Evolutionary conservation across 2,329 filamentous ascomycete species (phyloP), one percentile per base, ranked within the genome.

Genomic region (Ceratocystis ficicola): DNA sequence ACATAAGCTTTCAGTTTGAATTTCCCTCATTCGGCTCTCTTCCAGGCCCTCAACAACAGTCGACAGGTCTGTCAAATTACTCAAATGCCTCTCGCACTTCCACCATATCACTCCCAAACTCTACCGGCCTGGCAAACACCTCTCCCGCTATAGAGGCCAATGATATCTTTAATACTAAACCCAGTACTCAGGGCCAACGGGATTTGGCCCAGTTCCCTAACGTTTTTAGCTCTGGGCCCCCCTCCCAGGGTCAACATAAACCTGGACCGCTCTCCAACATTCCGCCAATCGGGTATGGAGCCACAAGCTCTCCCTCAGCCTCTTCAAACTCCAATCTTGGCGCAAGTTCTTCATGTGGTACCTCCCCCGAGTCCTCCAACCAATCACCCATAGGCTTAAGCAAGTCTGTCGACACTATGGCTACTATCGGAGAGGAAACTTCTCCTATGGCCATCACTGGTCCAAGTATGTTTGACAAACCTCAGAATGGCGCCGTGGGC

Each of bases 1-100:
- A 88, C 69, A 87, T 88, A 73, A 91, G 88, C 73, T 97, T 97
- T 73, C 87, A 93, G 70, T 97, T 99, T 71, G 93, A 97, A 70
- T 97, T 97, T 70, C 93, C 94, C 69, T 92, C 89, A 73, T 97
- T 99, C 72, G 94, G 94, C 60, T 82, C 86, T 67, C 81, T 95
- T 30, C 81, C 83, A 0, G 79, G 81, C 4, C 77, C 79, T 6
- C 73, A 1, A 68, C 69, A 63, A 72, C 64, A 66, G 44, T 62
- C 64, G 20, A 6, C 46, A 41, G 57, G 28, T 22, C 25, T 36
- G 30, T n/a, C 46, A 25, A 17, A n/a, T 32, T 52, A 48, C 46
- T 55, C 62, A 52, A 32, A 55, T 20, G 62, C 62, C 15, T 22
- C 48, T 63, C n/a, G 15, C 17, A 41, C 28, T 25, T 65, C 64